phyloP scores from a whole-genome alignment of 352 stramenopile species.

The Phytopythium litorale region DNA sequence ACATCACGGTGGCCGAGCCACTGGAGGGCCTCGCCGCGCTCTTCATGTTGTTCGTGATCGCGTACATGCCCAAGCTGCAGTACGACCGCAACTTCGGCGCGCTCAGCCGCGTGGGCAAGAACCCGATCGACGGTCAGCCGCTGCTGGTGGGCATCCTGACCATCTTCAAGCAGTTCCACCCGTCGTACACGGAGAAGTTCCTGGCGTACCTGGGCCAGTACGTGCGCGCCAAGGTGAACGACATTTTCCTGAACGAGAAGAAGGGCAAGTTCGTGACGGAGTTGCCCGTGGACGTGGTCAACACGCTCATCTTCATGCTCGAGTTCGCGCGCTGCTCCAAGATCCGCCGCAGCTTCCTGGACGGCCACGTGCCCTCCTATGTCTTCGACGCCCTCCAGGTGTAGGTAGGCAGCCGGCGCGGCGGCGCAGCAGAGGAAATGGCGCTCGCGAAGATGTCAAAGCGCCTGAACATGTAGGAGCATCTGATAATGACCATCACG shows the following conservation, averaged over 20 bases:
- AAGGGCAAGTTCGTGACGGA: constrained; percentile 47
- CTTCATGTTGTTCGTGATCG: constrained; percentile 91
- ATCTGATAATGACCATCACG: background rate
- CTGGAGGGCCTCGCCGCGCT: constrained; percentile 89
- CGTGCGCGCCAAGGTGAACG: constrained; percentile 86
- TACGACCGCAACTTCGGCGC: constrained; percentile 91
- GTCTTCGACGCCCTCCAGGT: constrained; percentile 88
- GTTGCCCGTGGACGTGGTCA: constrained; percentile 79
- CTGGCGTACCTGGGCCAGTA: constrained; percentile 92
- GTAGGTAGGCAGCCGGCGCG: constrained; percentile 11
- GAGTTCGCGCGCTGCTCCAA: constrained; percentile 83
- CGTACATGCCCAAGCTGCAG: constrained; percentile 92
- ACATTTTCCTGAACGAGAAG: constrained; percentile 63
- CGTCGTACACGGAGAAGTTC: constrained; percentile 92
- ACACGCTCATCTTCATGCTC: constrained; percentile 89
- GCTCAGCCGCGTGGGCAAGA: constrained; percentile 85
- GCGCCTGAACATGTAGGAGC: too few relatives aligned
- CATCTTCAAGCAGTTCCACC: constrained; percentile 95
- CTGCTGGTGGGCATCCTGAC: constrained; percentile 90
- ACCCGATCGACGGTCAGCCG: constrained; percentile 91
- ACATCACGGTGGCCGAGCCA: constrained; percentile 90
- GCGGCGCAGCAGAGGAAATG: too few relatives aligned
- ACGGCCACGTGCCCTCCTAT: constrained; percentile 84
- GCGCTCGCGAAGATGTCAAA: too few relatives aligned
- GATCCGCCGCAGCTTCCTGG: constrained; percentile 77